Base-by-base conservation (phyloP, 306 rosid genomes). In the Pyrus betulifolia region DNA sequence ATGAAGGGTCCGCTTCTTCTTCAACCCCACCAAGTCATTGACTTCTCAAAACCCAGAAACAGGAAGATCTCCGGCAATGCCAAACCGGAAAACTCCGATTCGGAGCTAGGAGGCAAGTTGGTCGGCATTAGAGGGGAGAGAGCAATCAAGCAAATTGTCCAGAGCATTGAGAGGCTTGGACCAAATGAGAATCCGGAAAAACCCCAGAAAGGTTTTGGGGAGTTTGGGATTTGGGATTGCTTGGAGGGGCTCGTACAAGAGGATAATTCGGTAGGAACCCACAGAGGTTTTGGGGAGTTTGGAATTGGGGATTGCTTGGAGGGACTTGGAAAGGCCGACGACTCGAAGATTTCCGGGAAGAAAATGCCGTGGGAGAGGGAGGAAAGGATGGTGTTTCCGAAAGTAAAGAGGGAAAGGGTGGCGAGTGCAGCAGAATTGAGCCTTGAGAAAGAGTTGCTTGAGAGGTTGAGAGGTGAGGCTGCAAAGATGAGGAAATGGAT, bases 311-410 rank as follows among this genome's bases (percentile, higher is more conserved):
- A 19, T 30, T 45, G 69, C 82, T 84, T 89, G 77, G 90, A 83
- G 57, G 71, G 67, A 59, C 21, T 87, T 71, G 75, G 61, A 42
- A 81, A 78, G 57, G 76, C 62, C 19, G 71, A 38, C 42, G 82
- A 73, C n/a, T 65, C 68, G 62, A 69, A 82, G 58, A 45, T 19
- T 45, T 67, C 74, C 22, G 72, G 18, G 78, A 89, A 85, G 79
- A 89, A 85, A 83, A 82, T 89, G 96, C 96, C 98, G 11, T 93
- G 98, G 98, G 96, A 89, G 87, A 88, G 71, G 76, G 93, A 88
- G 28, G 91, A 85, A 52, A 75, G 78, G 51, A 27, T 85, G 64
- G 84, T 69, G 19, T 76, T 81, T 72, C 60, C 87, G 82, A 80
- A 85, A 52, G 49, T 70, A 45, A 91, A 83, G 82, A 87, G 80